Evolutionary conservation across 2,329 filamentous ascomycete genomes (phyloP).

Genomic region (Mollisia scopiformis): DNA sequence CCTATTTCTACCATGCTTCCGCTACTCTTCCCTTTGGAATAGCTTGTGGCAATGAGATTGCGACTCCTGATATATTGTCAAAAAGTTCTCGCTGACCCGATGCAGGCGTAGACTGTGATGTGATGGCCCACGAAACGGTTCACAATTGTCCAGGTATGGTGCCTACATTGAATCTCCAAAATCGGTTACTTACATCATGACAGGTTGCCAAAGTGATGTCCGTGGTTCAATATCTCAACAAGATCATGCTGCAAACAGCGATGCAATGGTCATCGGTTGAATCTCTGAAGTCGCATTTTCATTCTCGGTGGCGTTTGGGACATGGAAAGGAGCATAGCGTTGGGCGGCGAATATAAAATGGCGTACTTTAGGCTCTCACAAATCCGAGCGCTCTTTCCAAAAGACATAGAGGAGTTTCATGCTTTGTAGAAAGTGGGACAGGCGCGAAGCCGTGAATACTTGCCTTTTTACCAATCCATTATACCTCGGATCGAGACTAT

Average conservation of each 20-base stretch:
- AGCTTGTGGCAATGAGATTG: too few species aligned
- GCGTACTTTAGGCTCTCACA: background rate
- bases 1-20: background rate
- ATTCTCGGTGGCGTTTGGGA: background rate
- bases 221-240: background rate
- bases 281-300: background rate
- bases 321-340: background rate
- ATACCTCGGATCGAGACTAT: too few species aligned
- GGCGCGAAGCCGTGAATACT: too few species aligned
- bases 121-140: conserved; percentile 5
- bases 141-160: conserved; percentile 19
- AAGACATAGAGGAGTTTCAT: background rate
- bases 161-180: background rate
- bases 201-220: conserved; percentile 15
- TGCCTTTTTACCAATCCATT: too few species aligned
- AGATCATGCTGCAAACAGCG: conserved; percentile 1
- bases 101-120: background rate
- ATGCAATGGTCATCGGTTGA: conserved; percentile 2
- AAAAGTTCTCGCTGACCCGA: background rate
- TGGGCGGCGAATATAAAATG: background rate
- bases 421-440: too few species aligned
- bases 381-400: background rate
- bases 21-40: too few species aligned
- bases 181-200: background rate
- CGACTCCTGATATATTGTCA: background rate